phyloP scores from a whole-genome alignment of 345 rosid genomes.

The Lepidium aucheri region DNA sequence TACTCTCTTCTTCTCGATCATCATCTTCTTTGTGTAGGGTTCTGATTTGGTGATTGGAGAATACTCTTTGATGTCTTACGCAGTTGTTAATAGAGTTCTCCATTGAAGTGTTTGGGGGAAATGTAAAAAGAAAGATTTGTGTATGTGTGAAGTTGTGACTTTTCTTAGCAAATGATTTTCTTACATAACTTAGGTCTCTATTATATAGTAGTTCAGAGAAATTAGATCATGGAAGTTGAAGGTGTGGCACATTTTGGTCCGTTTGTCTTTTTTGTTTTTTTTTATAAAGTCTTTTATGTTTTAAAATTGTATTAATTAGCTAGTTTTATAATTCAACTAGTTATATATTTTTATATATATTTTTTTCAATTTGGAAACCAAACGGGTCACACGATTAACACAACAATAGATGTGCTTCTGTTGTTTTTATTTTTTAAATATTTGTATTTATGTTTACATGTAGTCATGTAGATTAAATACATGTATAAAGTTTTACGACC shows the following conservation, averaged over 20 bases:
- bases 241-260: conserved; percentile 31
- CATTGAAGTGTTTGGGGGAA: conserved; percentile 28
- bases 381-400: background rate
- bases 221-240: conserved; percentile 23
- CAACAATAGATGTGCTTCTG: background rate
- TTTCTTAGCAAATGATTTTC: conserved; percentile 12
- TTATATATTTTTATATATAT: background rate
- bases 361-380: background rate
- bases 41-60: conserved; percentile 14
- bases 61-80: conserved; percentile 12
- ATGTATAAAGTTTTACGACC: too few relatives aligned
- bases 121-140: background rate
- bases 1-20: conserved; percentile 18
- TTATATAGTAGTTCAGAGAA: background rate
- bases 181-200: background rate
- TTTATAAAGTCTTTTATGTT: background rate
- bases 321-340: background rate
- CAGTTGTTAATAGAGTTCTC: conserved; percentile 18
- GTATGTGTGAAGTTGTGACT: background rate
- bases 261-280: background rate
- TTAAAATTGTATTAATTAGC: background rate
- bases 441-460: background rate
- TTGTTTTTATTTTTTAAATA: background rate
- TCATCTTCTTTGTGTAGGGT: conserved; percentile 19
- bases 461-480: too few relatives aligned